Base-by-base conservation (phyloP, 352 stramenopile genomes). In the Thalassiosira delicatula region DNA sequence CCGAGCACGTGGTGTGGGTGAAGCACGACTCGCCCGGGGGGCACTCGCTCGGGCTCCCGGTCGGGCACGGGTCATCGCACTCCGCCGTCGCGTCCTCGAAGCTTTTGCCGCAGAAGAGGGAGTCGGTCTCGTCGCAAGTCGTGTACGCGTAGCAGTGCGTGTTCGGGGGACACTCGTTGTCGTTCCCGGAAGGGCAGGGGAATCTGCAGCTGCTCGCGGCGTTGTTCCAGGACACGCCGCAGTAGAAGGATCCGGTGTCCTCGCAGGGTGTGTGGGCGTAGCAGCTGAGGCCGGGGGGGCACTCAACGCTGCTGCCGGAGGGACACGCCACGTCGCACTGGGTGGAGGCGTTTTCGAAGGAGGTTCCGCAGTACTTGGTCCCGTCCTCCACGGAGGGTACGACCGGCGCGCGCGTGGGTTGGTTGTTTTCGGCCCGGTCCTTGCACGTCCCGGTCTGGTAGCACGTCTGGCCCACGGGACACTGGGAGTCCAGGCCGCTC, bases 161-260 rank as follows among this genome's bases (percentile, higher is more conserved):
- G 3, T 60, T 71, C 0, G 14, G 8, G 37, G 82, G 82, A 49
- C 82, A 88, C 1, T 88, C 82, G 9, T 62, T 54, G 51, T 78
- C 70, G 12, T 25, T 84, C 8, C 81, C 82, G 27, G 49, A 68
- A 30, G 82, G 76, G 67, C 82, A 88, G 40, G 82, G 76, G 23
- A 73, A 83, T 40, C 57, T 49, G 63, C 82, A 88, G 51, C 76
- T 85, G 14, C 37, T 71, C 2, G 82, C 82, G 21, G 82, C 82
- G 69, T 88, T 88, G 65, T 88, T 88, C 82, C 82, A 88, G 4
- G 57, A 78, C 21, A 88, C 51, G 9, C 82, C 82, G 56, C 82
- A 88, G 40, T 81, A 88, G 53, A 85, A 88, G 2, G 82, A 79
- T 30, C 65, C 66, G 30, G 54, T 78, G 56, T 85, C 82, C 53